Evolutionary conservation across 768 basidiomycete genomes (phyloP), one percentile per base, ranked within the genome.

Genomic region (Lactarius psammicola): DNA sequence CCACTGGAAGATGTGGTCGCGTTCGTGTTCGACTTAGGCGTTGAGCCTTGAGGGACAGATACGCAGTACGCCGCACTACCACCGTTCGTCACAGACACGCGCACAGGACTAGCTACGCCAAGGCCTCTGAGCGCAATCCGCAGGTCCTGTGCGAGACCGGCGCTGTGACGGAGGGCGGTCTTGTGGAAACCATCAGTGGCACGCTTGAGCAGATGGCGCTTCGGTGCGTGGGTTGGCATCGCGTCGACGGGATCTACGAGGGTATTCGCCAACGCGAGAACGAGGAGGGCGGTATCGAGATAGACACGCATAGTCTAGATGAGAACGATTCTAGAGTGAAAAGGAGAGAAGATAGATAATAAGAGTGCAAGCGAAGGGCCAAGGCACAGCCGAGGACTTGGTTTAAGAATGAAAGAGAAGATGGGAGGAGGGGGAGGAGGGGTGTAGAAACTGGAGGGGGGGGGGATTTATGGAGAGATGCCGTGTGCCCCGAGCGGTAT

Each of bases 131-230:
- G 85, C 15, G 87, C 87, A 38, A 86, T 71, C 33, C 89, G 87
- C 63, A 92, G 79, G 74, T 92, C 90, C 62, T 80, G 81, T 20
- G 89, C 87, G 33, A 92, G 78, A 62, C 75, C 81, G 56, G 82
- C 81, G 49, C 87, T 90, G 63, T 83, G 84, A 63, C 79, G 81
- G 53, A 82, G 73, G 34, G 88, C 87, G 64, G 79, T 77, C 33
- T 77, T 78, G 72, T 88, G 88, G 36, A 82, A 79, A 36, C 76
- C 79, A 57, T 79, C 76, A 23, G 84, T 70, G 60, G 80, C 78
- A 70, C 81, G 76, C 69, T 76, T 76, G 71, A 81, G 66, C 59
- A 82, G 73, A 31, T 75, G 73, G 62, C 11, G 72, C 76, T 62
- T 66, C 69, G 64, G 60, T 7, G 33, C 11, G 7, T 66, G 53